Percentiles rank a stretch among this genome's conserved stretches.
phyloP scores from a whole-genome alignment of 106 monocot species.

The Allium sativum region DNA sequence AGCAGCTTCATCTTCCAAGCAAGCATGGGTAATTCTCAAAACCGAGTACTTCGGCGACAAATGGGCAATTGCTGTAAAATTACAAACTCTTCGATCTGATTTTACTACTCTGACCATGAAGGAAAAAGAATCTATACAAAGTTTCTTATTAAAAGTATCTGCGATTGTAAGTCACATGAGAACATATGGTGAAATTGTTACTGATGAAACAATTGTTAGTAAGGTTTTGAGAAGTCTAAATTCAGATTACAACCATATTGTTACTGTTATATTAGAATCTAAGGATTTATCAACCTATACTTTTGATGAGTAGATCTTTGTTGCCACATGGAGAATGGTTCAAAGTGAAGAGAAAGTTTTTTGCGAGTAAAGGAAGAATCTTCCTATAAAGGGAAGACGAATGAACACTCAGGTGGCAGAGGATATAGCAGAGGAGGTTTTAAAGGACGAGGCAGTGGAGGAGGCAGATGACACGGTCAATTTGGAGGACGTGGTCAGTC shows the following conservation, averaged over 20 bases:
- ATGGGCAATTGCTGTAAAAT: neutral
- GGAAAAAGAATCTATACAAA: neutral
- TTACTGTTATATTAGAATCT: neutral
- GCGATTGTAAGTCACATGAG: neutral
- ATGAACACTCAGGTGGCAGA: neutral
- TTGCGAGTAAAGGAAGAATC: neutral
- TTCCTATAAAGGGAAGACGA: neutral
- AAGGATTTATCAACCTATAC: neutral
- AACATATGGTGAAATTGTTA: too few relatives aligned
- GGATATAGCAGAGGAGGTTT: neutral
- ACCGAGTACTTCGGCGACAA: neutral
- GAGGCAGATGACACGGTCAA: neutral
- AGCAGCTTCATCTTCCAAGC: neutral
- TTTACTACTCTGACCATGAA: conserved; percentile 7
- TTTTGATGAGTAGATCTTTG: conserved; percentile 4
- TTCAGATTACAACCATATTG: neutral
- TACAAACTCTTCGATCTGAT: neutral
- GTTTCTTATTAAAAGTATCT: neutral
- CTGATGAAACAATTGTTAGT: too few relatives aligned
- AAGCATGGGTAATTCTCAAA: neutral
- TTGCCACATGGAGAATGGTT: neutral
- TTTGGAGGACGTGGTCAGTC: neutral
- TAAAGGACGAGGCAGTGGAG: neutral
- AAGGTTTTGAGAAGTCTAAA: too few relatives aligned
- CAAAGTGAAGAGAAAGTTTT: neutral